Percentiles rank a stretch among this genome's conserved stretches.
These are phyloP conservation scores for Umbellularia californica DNA, from an alignment of 164 flowering plant species.

Conservation along the genomic window DNA sequence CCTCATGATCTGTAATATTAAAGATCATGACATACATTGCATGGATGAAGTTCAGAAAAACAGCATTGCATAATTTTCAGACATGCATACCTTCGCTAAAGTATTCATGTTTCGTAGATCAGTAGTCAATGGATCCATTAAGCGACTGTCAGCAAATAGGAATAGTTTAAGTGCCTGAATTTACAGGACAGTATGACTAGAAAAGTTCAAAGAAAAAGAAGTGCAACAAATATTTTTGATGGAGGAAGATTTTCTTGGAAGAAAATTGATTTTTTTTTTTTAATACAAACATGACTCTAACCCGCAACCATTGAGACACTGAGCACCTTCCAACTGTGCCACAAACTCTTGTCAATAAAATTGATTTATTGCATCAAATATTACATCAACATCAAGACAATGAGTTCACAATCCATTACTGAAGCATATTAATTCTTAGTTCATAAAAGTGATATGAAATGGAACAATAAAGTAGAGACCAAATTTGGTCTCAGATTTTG, in stretches of 20 bases:
- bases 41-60: constrained; percentile 4
- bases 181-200: not conserved
- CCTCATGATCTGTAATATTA: constrained; percentile 75
- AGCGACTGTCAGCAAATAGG: constrained; percentile 53
- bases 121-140: constrained; percentile 78
- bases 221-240: not conserved
- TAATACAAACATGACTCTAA: too few relatives aligned
- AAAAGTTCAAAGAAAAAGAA: not conserved
- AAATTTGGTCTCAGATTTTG: not conserved
- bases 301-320: too few relatives aligned
- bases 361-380: not conserved
- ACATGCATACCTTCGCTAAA: constrained; percentile 73
- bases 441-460: not conserved
- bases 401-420: not conserved
- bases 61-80: not conserved
- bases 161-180: not conserved
- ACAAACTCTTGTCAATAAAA: too few relatives aligned
- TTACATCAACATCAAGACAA: not conserved
- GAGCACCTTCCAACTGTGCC: too few relatives aligned
- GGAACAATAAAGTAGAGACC: not conserved
- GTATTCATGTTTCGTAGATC: constrained; percentile 88
- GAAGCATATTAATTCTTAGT: not conserved
- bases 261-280: too few relatives aligned
- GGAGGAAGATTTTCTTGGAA: too few relatives aligned
- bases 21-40: constrained; percentile 3